Percentiles rank a stretch among this genome's conserved stretches.
Evolutionary conservation across 495 filamentous ascomycete genomes (phyloP).

Genomic region (Rusavskia elegans): DNA sequence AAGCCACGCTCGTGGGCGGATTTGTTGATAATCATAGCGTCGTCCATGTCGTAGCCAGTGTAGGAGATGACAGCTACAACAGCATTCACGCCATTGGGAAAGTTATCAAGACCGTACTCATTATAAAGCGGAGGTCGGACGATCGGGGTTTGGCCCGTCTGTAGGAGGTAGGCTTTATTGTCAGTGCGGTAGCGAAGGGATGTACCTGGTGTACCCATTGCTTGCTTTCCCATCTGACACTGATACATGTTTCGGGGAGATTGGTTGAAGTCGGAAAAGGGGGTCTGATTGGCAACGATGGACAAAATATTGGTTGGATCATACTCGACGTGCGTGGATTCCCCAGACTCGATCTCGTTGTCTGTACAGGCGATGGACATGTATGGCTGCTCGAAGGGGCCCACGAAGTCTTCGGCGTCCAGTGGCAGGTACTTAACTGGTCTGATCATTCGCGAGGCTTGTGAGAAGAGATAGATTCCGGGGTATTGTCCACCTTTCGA

Average conservation of each 20-base stretch:
- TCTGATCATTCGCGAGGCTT: conserved; percentile 70
- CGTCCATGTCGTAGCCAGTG: conserved; percentile 99
- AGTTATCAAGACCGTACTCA: conserved; percentile 93
- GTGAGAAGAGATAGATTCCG: conserved; percentile 84
- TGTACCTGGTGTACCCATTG: conserved; percentile 92
- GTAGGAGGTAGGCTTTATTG: conserved; percentile 90
- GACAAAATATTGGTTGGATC: conserved; percentile 94
- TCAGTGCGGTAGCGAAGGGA: conserved; percentile 77
- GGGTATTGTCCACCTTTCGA: conserved; percentile 85
- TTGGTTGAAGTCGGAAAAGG: conserved; percentile 98
- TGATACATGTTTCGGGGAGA: conserved; percentile 99
- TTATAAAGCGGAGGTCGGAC: conserved; percentile 86
- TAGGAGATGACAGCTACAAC: conserved; percentile 97
- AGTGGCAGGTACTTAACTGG: conserved; percentile 84
- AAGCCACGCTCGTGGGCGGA: conserved; percentile 96
- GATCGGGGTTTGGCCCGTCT: conserved; percentile 91
- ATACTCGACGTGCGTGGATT: conserved; percentile 87
- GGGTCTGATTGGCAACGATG: conserved; percentile 96
- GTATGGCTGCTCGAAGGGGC: conserved; percentile 90
- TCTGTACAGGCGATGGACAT: conserved; percentile 91
- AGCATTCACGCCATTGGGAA: conserved; percentile 93
- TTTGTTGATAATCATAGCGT: conserved; percentile 99
- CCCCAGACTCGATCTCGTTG: conserved; percentile 65
- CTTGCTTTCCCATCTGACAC: conserved; percentile 98
- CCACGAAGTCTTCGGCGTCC: conserved; percentile 71